phyloP scores from a whole-genome alignment of 2,329 filamentous ascomycete species.

The Alternaria sp. region DNA sequence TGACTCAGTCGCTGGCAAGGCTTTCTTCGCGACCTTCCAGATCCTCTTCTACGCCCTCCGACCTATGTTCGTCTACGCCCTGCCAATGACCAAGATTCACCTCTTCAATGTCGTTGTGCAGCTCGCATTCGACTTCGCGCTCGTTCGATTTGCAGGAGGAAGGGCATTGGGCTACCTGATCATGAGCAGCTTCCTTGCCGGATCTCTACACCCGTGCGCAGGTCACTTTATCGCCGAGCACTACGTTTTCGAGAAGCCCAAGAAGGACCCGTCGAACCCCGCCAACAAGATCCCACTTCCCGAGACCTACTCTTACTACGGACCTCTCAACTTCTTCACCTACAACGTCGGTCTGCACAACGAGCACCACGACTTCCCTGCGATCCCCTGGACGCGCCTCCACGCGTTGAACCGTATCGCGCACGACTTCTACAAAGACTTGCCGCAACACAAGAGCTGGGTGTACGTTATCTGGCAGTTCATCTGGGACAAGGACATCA shows the following conservation, averaged over 20 bases:
- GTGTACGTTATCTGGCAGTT: conserved; percentile 94
- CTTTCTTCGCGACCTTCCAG: conserved; percentile 99
- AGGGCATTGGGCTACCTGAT: conserved; percentile 82
- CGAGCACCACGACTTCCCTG: conserved; percentile 98
- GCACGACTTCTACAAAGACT: conserved; percentile 86
- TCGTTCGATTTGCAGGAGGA: conserved; percentile 67
- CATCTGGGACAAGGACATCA: conserved; percentile 86
- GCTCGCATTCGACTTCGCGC: conserved; percentile 74
- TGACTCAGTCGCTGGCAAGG: conserved; percentile 93
- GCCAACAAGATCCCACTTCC: conserved; percentile 64
- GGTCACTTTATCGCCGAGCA: conserved; percentile 99
- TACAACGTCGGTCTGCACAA: conserved; percentile 99
- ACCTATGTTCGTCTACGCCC: conserved; percentile 90
- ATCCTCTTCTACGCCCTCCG: conserved; percentile 98
- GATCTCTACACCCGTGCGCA: conserved; percentile 90
- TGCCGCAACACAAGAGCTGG: conserved; percentile 92
- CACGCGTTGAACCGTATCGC: conserved; percentile 79
- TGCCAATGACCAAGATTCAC: conserved; percentile 87
- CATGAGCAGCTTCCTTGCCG: conserved; percentile 89
- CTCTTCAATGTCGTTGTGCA: conserved; percentile 81
- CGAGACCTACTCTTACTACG: conserved; percentile 98
- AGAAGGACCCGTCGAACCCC: conserved; percentile 65
- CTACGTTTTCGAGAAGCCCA: conserved; percentile 56
- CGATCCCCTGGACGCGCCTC: conserved; percentile 90
- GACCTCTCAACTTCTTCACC: conserved; percentile 85